Conservation (phyloP, 164 flowering plant genomes). For the Vitis riparia region DNA sequence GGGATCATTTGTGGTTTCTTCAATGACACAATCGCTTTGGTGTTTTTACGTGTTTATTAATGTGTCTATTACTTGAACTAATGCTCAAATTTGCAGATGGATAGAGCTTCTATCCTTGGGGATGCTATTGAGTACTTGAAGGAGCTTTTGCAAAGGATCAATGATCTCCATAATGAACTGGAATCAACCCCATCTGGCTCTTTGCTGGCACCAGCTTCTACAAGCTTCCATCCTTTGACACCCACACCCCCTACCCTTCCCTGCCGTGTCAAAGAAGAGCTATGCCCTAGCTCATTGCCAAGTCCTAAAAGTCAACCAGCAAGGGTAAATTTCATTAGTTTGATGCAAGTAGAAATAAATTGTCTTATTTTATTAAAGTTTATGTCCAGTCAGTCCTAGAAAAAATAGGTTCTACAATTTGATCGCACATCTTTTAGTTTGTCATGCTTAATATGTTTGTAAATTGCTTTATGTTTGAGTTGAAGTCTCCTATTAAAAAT, state of each 20-base stretch:
- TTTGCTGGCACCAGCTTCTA: conserved; percentile 28
- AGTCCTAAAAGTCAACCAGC: conserved; percentile 63
- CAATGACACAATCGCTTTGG: neutral
- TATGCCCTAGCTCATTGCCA: conserved; percentile 48
- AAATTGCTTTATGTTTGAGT: too few relatives aligned
- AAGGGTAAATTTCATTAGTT: conserved; percentile 33
- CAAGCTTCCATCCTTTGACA: conserved; percentile 54
- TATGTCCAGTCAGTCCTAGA: too few relatives aligned
- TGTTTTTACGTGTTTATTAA: neutral
- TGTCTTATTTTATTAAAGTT: conserved; percentile 1
- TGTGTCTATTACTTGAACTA: neutral
- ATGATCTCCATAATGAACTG: conserved; percentile 58
- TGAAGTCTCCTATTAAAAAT: neutral
- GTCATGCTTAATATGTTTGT: too few relatives aligned
- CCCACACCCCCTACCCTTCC: conserved; percentile 55
- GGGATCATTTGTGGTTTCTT: neutral
- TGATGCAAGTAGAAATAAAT: neutral
- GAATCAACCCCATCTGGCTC: conserved; percentile 57
- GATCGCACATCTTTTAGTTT: too few relatives aligned
- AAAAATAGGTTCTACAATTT: too few relatives aligned
- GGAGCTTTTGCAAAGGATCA: conserved; percentile 64
- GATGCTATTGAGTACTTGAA: conserved; percentile 77
- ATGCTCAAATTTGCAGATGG: conserved; percentile 48
- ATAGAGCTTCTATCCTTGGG: conserved; percentile 76
- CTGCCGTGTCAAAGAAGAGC: conserved; percentile 63